Evolutionary conservation across 805 yeast genomes (phyloP).

Genomic region (Priceomyces haplophilus): DNA sequence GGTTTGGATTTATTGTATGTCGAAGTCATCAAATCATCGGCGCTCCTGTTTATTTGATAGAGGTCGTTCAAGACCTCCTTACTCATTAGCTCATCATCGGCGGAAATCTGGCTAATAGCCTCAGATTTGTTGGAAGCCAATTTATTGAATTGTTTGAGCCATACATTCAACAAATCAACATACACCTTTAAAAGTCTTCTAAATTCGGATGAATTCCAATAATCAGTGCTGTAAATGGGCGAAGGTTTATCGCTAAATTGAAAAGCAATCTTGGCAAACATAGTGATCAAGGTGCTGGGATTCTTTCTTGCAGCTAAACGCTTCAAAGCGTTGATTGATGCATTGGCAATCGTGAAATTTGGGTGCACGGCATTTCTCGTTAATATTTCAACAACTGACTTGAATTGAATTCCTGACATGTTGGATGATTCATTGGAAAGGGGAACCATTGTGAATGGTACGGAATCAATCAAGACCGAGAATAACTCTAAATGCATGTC

Average conservation of each 20-base stretch:
- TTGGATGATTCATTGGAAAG: slow-evolving; percentile 29
- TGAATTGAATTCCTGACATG: slow-evolving; percentile 49
- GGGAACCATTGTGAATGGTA: slow-evolving; percentile 60
- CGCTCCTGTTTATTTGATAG: slow-evolving; percentile 40
- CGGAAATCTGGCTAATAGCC: slow-evolving; percentile 25
- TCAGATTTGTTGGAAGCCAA: slow-evolving; percentile 11
- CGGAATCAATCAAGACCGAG: slow-evolving; percentile 63
- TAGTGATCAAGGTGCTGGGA: slow-evolving; percentile 66
- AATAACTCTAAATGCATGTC: slow-evolving; percentile 56
- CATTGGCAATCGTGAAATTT: slow-evolving; percentile 56
- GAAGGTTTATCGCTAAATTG: slow-evolving; percentile 71
- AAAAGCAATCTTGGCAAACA: slow-evolving; percentile 77
- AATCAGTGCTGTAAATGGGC: slow-evolving; percentile 52
- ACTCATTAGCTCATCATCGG: slow-evolving; percentile 35
- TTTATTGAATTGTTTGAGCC: slow-evolving; percentile 68
- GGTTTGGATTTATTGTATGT: slow-evolving; percentile 19
- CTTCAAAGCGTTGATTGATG: slow-evolving; percentile 62
- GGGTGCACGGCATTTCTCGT: slow-evolving; percentile 74
- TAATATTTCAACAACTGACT: slow-evolving; percentile 68
- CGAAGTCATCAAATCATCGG: slow-evolving; percentile 29
- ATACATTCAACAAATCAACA: slow-evolving; percentile 73
- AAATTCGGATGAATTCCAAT: slow-evolving; percentile 60
- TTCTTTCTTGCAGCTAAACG: slow-evolving; percentile 64
- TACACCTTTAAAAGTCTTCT: slow-evolving; percentile 62
- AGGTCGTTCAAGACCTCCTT: slow-evolving; percentile 39